Base-by-base conservation (phyloP, 2,329 filamentous ascomycete species). In the Aureobasidium lini region DNA sequence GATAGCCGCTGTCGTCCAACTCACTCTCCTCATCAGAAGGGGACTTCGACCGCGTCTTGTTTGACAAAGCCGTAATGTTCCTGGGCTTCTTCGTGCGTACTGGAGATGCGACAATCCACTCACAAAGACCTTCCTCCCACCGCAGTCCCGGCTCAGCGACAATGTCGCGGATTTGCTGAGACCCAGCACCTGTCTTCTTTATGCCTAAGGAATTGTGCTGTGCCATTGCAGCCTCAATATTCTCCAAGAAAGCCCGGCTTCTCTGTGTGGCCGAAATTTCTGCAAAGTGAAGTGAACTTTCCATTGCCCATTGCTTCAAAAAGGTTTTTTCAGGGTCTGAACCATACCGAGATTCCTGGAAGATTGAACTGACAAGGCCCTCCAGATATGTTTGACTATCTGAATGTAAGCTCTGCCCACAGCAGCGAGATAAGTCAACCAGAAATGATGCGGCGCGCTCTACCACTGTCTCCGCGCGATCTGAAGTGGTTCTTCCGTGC, bases 71-170 rank as follows among this genome's bases (percentile, higher is more conserved):
- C n/a, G 23, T 9, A 8, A 15, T 6, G 8, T 13, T 31, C 7
- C 10, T 16, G n/a, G 13, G 15, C 34, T 57, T 36, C n/a, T 11
- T 39, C 13, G 16, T 32, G 9, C 34, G 34, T 11, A 63, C 71
- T 0, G 76, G 75, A 8, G 76, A 76, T 39, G 68, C 72, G 0
- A 69, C 67, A n/a, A 77, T 71, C 75, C 75, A 78, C 61, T 78
- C 76, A 28, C 73, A 73, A 37, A 78, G 72, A 9, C 73, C 75
- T 49, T 76, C 75, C 63, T 78, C 75, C 74, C 75, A 77, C 23
- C 70, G 67, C 57, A 73, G 74, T 3, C 70, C 40, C 10, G 23
- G 16, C 42, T 23, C 23, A 9, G 16, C 49, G 18, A 16, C n/a
- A 10, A 42, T 6, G 29, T 11, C 28, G 40, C n/a, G 3, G 4